Evolutionary conservation across 805 yeast genomes (phyloP).

Genomic region (Saturnispora dispora): DNA sequence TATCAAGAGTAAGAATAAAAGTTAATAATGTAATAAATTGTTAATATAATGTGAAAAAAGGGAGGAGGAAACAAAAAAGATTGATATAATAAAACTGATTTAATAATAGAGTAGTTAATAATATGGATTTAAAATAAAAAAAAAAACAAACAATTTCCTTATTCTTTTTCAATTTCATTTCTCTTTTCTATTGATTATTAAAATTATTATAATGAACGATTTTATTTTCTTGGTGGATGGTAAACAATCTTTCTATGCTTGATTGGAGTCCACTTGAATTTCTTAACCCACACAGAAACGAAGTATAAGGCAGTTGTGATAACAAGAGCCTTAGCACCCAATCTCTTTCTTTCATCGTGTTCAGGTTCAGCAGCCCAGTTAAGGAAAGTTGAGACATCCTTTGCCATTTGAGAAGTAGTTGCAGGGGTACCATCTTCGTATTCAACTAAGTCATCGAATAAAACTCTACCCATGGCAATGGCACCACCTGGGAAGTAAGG

Average conservation of each 20-base stretch:
- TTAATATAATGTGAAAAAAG: neutral
- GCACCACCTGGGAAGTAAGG: conserved; percentile 99
- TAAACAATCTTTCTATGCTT: conserved; percentile 90
- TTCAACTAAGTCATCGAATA: conserved; percentile 95
- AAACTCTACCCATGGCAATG: conserved; percentile 98
- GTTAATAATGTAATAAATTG: conserved; percentile 1
- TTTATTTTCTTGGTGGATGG: conserved; percentile 78
- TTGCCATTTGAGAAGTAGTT: conserved; percentile 97
- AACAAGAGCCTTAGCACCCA: conserved; percentile 88
- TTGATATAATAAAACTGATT: neutral
- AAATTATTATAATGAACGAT: neutral
- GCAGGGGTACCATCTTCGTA: conserved; percentile 99
- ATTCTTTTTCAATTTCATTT: neutral
- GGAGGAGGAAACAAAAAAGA: neutral
- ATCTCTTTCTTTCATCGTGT: conserved; percentile 95
- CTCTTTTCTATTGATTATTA: neutral
- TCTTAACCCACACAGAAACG: conserved; percentile 84
- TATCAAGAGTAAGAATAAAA: neutral
- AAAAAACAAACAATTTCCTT: neutral
- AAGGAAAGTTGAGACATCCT: conserved; percentile 91
- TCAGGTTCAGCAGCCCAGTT: conserved; percentile 99
- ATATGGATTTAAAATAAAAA: neutral
- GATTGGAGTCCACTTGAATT: conserved; percentile 95
- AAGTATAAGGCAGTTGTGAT: conserved; percentile 72
- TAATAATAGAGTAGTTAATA: neutral